Base-by-base conservation (phyloP, 306 rosid species). In the Rosa persica region DNA sequence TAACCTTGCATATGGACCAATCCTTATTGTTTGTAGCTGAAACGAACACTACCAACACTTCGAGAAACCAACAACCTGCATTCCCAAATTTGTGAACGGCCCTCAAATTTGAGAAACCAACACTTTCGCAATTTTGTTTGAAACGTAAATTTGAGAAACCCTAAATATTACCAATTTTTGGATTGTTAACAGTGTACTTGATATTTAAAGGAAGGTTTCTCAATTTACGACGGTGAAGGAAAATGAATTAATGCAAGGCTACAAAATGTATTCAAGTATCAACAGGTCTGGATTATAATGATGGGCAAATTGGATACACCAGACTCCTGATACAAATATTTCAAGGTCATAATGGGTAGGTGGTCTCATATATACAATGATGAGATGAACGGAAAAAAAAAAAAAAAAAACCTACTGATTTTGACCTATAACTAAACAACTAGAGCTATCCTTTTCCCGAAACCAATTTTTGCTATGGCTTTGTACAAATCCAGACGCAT, bases 401-500 rank as follows among this genome's bases (percentile, higher is more conserved):
- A 12, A 58, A 0, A 5, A 60, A 34, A 12, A 8, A 39, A 34
- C 0, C 78, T 39, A 23, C 74, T 80, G 67, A 75, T 65, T 68
- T 79, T 44, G 13, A 60, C 77, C 62, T 36, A 49, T 68, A 52
- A 71, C 78, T 70, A 73, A 55, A 76, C 69, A 46, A 20, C 72
- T 73, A 13, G 67, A 83, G 75, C 69, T 47, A 46, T 25, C 43
- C 38, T 67, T 58, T 12, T 16, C 30, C 39, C 68, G 54, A 19
- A 78, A 81, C 81, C 78, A 81, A 80, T 81, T 75, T 79, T 81
- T 75, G 73, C 69, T 44, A 73, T 43, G 47, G 83, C 78, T 79
- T 83, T 92, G 88, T 90, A 83, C 91, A 86, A 47, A 82, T 42
- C 76, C 67, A 70, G 78, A 64, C 42, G 39, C 75, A 12, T 36